Conservation (phyloP, 192 early-diverging fungal genomes). For the Haplosporangium gracile region DNA sequence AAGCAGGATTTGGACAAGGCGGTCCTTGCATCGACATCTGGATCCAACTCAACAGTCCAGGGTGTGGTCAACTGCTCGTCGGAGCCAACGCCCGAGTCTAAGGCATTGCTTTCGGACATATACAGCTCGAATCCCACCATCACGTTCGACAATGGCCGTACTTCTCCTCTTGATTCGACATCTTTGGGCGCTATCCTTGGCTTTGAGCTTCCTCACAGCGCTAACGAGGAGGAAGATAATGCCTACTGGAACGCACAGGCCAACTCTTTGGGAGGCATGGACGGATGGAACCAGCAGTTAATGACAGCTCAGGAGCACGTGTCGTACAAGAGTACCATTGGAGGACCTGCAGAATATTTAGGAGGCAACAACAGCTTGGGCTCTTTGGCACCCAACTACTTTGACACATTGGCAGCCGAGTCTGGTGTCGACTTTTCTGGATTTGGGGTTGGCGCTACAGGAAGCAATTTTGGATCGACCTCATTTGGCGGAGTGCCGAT, state of each 20-base stretch:
- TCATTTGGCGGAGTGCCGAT: slow-evolving; percentile 25
- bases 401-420: slow-evolving; percentile 27
- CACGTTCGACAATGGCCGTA: slow-evolving; percentile 49
- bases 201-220: slow-evolving; percentile 52
- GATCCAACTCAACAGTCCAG: background rate
- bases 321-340: slow-evolving; percentile 44
- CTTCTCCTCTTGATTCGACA: slow-evolving; percentile 46
- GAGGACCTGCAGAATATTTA: slow-evolving; percentile 43
- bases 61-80: slow-evolving; percentile 47
- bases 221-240: slow-evolving; percentile 53
- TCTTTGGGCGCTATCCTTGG: slow-evolving; percentile 51
- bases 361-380: slow-evolving; percentile 54
- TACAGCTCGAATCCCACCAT: slow-evolving; percentile 54
- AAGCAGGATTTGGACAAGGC: slow-evolving; percentile 33
- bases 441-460: slow-evolving; percentile 51
- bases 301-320: slow-evolving; percentile 55
- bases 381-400: slow-evolving; percentile 36
- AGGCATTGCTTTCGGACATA: slow-evolving; percentile 43
- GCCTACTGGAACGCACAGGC: slow-evolving; percentile 56
- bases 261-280: slow-evolving; percentile 54
- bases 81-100: slow-evolving; percentile 36
- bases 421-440: slow-evolving; percentile 51
- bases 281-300: slow-evolving; percentile 55
- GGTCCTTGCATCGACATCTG: background rate
- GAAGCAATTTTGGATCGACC: slow-evolving; percentile 10